These are phyloP conservation scores for Malus hybrid DNA, from an alignment of 331 rosid species.

Conservation along the genomic window DNA sequence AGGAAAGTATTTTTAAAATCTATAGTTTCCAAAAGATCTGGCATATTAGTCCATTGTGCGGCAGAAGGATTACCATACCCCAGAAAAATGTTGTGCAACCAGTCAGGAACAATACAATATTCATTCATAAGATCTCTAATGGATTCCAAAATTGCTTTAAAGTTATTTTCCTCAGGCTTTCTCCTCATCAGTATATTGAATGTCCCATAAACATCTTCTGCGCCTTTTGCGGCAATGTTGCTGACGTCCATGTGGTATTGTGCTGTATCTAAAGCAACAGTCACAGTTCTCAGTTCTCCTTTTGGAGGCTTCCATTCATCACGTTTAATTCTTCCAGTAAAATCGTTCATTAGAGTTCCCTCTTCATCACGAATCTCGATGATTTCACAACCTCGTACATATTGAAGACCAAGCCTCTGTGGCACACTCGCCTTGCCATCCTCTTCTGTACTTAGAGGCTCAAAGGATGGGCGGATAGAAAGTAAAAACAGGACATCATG, in stretches of 20 bases:
- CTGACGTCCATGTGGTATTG: slow-evolving; percentile 96
- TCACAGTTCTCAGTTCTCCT: slow-evolving; percentile 93
- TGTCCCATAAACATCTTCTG: slow-evolving; percentile 91
- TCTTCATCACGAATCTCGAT: slow-evolving; percentile 91
- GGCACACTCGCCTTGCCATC: slow-evolving; percentile 82
- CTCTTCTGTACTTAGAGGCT: slow-evolving; percentile 89
- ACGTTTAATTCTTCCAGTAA: slow-evolving; percentile 82
- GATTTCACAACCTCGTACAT: slow-evolving; percentile 91
- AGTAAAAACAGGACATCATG: slow-evolving; percentile 94
- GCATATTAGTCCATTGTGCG: slow-evolving; percentile 96
- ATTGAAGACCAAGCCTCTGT: slow-evolving; percentile 91
- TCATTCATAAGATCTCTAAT: slow-evolving; percentile 98
- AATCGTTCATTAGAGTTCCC: slow-evolving; percentile 95
- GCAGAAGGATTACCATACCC: slow-evolving; percentile 98
- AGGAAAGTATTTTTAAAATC: slow-evolving; percentile 96
- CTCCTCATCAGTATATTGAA: slow-evolving; percentile 93
- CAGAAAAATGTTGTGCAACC: slow-evolving; percentile 84
- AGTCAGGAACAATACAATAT: slow-evolving; percentile 94
- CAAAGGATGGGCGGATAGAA: slow-evolving; percentile 80
- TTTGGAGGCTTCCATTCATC: slow-evolving; percentile 99
- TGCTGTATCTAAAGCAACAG: slow-evolving; percentile 94
- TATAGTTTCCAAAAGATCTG: slow-evolving; percentile 75
- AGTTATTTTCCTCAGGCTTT: slow-evolving; percentile 97
- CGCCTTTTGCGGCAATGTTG: slow-evolving; percentile 85
- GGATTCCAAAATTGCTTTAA: slow-evolving; percentile 95